These are phyloP conservation scores for Albugo laibachii DNA, from an alignment of 352 stramenopile genomes.

Conservation along the genomic window DNA sequence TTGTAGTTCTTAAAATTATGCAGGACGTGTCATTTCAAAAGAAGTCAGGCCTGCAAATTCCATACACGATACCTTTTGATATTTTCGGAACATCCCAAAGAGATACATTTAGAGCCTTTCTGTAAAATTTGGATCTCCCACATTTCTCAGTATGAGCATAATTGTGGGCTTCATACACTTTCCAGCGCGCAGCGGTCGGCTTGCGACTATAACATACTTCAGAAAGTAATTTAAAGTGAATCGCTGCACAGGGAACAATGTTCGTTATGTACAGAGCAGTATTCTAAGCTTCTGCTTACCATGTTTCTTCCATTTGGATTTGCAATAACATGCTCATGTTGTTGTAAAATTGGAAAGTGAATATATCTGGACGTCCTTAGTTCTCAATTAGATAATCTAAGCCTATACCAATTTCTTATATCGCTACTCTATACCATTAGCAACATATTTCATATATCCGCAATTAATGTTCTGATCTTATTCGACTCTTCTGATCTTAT, in stretches of 20 bases:
- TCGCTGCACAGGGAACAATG: no score
- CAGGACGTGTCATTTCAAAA: not conserved
- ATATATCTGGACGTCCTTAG: no score
- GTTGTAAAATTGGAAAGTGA: no score
- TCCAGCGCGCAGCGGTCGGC: not conserved
- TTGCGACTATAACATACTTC: no score
- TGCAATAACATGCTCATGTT: slow-evolving; percentile 5
- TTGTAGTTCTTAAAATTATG: not conserved
- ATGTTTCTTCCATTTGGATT: not conserved
- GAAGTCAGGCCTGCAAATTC: not conserved
- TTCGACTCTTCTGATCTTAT: no score
- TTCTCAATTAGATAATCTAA: no score
- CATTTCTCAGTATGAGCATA: slow-evolving; percentile 3
- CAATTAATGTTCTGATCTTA: no score
- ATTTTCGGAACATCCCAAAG: slow-evolving; percentile 9
- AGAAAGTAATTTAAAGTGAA: not conserved
- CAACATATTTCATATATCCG: no score
- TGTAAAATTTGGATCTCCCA: slow-evolving; percentile 7
- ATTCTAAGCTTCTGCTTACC: no score
- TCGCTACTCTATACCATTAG: no score
- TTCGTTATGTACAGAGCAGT: no score
- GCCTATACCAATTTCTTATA: no score
- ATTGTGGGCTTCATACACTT: slow-evolving; percentile 4
- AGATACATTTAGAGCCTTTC: slow-evolving; percentile 9
- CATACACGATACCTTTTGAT: slow-evolving; percentile 8